A percentile compares a stretch with the other conserved stretches of the same genome.
Conservation (phyloP, 2,329 filamentous ascomycete species). For the Aspergillus sp. region DNA sequence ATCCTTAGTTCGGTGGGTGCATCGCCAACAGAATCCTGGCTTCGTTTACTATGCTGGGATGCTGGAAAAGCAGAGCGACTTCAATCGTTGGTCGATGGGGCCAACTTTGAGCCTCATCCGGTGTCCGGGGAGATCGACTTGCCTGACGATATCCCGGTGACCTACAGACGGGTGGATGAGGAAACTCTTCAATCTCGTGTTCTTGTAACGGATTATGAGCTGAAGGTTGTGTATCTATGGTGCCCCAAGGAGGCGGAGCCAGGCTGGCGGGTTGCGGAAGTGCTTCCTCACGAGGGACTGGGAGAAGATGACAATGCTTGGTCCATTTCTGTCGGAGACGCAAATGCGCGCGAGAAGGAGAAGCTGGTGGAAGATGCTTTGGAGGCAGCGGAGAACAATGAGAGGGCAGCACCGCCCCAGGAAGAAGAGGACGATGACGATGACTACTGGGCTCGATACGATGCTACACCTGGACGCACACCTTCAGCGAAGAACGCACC, state of each 20-base stretch:
- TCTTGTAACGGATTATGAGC: constrained; percentile 54
- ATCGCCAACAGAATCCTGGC: constrained; percentile 54
- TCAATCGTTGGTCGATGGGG: constrained; percentile 52
- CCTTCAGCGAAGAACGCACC: constrained; percentile 44
- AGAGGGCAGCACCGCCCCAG: constrained; percentile 16
- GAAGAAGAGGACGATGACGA: constrained; percentile 57
- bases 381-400: constrained; percentile 27
- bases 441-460: constrained; percentile 66
- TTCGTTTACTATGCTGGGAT: constrained; percentile 62
- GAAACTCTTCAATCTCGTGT: constrained; percentile 61
- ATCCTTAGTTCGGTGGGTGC: constrained; percentile 50
- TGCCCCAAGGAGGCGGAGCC: constrained; percentile 55
- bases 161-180: constrained; percentile 59
- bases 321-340: constrained; percentile 55
- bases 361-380: constrained; percentile 38
- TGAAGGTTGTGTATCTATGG: constrained; percentile 61
- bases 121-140: constrained; percentile 66
- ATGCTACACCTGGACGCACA: constrained; percentile 54
- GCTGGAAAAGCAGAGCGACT: constrained; percentile 52
- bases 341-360: constrained; percentile 49
- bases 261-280: constrained; percentile 61
- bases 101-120: constrained; percentile 62
- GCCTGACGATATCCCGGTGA: constrained; percentile 54
- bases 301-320: constrained; percentile 53
- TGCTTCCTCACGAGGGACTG: constrained; percentile 51